These are phyloP conservation scores for Didymella segeticola DNA, from an alignment of 2,329 filamentous ascomycete genomes.

Conservation along the genomic window DNA sequence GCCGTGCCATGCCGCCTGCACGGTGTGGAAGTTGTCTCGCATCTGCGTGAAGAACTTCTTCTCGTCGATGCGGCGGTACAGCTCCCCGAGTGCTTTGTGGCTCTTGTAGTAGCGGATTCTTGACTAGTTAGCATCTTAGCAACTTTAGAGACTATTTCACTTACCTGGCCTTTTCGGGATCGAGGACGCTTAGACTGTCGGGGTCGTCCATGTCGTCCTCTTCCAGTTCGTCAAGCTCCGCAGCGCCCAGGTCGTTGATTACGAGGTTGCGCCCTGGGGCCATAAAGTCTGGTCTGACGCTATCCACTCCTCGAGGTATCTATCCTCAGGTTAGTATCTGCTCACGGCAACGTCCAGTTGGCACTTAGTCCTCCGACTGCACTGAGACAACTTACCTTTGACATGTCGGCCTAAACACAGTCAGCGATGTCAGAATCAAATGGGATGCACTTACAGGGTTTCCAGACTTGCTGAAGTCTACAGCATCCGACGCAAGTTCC, in stretches of 20 bases:
- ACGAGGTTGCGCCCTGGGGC: slow-evolving; percentile 51
- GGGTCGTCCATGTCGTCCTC: slow-evolving; percentile 48
- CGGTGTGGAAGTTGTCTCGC: slow-evolving; percentile 25
- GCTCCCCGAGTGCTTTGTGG: slow-evolving; percentile 69
- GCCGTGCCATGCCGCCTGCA: slow-evolving; percentile 2
- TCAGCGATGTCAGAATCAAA: neutral
- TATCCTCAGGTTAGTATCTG: neutral
- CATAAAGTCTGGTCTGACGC: slow-evolving; percentile 61
- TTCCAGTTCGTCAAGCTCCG: slow-evolving; percentile 32
- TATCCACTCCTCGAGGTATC: slow-evolving; percentile 26
- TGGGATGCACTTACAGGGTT: slow-evolving; percentile 18
- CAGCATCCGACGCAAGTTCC: slow-evolving; percentile 45
- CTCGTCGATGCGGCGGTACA: slow-evolving; percentile 79
- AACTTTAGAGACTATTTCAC: neutral
- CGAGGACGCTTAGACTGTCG: slow-evolving; percentile 47
- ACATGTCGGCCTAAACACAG: slow-evolving; percentile 13
- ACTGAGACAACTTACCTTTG: neutral
- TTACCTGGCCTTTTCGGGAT: slow-evolving; percentile 49
- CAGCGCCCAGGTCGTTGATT: slow-evolving; percentile 43
- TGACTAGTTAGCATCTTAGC: neutral
- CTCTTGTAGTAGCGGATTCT: slow-evolving; percentile 68
- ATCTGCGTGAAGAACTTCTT: slow-evolving; percentile 61
- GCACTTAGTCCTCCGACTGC: too few species aligned
- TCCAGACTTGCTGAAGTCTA: slow-evolving; percentile 43
- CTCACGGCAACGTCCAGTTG: neutral